phyloP scores from a whole-genome alignment of 139 green algal genomes.

The Chlamydomonas sp. region DNA sequence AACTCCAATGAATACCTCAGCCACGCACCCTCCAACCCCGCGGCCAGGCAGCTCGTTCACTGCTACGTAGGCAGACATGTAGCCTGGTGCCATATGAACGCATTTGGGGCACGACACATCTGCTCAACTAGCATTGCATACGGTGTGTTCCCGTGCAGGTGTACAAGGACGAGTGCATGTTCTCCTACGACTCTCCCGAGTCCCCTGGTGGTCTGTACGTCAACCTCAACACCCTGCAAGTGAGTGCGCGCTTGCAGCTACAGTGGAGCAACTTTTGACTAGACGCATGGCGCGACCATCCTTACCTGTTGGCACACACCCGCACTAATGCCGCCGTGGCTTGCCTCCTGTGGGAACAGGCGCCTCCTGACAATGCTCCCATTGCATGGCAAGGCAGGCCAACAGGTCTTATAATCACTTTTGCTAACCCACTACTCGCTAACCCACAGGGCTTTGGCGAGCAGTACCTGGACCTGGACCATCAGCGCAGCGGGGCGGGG shows the following conservation, averaged over 20 bases:
- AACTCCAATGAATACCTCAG: not conserved
- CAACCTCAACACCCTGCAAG: slow-evolving; percentile 86
- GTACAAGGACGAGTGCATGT: slow-evolving; percentile 95
- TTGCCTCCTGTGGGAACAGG: too few species aligned
- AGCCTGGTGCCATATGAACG: too few species aligned
- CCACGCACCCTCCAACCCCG: not conserved
- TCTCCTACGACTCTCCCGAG: slow-evolving; percentile 85
- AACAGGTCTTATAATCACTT: not conserved
- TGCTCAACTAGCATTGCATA: slow-evolving; percentile 19
- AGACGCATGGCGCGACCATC: too few species aligned
- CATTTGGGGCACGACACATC: too few species aligned
- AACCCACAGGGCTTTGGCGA: slow-evolving; percentile 74
- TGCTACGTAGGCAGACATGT: too few species aligned
- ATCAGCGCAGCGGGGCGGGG: slow-evolving; percentile 63
- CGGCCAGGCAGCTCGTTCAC: too few species aligned
- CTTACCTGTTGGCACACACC: too few species aligned
- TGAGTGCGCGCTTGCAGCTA: not conserved
- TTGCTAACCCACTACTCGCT: not conserved
- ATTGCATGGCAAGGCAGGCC: too few species aligned
- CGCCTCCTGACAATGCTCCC: too few species aligned
- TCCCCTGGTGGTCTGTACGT: slow-evolving; percentile 88
- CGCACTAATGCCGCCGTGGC: too few species aligned
- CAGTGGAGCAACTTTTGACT: not conserved
- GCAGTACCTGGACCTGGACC: slow-evolving; percentile 81
- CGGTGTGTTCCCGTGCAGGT: slow-evolving; percentile 63